Evolutionary conservation across 2,329 filamentous ascomycete species (phyloP).

Genomic region (Ceratocystis colombiana): DNA sequence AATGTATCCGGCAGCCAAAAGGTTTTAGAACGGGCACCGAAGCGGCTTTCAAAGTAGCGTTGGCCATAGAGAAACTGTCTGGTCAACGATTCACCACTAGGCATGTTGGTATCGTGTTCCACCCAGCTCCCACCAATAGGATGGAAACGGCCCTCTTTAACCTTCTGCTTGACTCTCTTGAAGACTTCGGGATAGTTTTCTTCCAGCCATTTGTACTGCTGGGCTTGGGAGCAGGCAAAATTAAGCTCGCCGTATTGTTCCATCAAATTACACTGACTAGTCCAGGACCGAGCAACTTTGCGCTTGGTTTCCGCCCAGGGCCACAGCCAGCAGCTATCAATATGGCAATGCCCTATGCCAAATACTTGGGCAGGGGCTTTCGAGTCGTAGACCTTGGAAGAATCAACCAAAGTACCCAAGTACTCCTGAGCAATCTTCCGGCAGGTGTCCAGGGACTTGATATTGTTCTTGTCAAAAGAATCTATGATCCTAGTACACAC

Average conservation of each 20-base stretch:
- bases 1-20: conserved; percentile 99
- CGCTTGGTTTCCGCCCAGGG: conserved; percentile 96
- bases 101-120: conserved; percentile 96
- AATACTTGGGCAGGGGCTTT: conserved; percentile 68
- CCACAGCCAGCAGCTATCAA: conserved; percentile 98
- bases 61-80: conserved; percentile 94
- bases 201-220: conserved; percentile 98
- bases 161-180: conserved; percentile 81
- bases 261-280: conserved; percentile 90
- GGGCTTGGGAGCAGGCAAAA: conserved; percentile 86
- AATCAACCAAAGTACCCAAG: conserved; percentile 70
- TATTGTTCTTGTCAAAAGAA: conserved; percentile 68
- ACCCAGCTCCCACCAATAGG: conserved; percentile 98
- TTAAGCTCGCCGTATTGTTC: conserved; percentile 89
- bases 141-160: conserved; percentile 83
- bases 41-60: conserved; percentile 85
- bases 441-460: conserved; percentile 66
- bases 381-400: conserved; percentile 69
- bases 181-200: conserved; percentile 78
- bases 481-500: conserved; percentile 85
- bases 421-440: conserved; percentile 77
- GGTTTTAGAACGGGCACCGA: conserved; percentile 76
- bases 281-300: conserved; percentile 93
- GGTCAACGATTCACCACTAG: conserved; percentile 85
- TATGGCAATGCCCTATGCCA: conserved; percentile 92